These are phyloP conservation scores for Trichoderma koningii DNA, from an alignment of 2,329 filamentous ascomycete genomes.

Conservation along the genomic window DNA sequence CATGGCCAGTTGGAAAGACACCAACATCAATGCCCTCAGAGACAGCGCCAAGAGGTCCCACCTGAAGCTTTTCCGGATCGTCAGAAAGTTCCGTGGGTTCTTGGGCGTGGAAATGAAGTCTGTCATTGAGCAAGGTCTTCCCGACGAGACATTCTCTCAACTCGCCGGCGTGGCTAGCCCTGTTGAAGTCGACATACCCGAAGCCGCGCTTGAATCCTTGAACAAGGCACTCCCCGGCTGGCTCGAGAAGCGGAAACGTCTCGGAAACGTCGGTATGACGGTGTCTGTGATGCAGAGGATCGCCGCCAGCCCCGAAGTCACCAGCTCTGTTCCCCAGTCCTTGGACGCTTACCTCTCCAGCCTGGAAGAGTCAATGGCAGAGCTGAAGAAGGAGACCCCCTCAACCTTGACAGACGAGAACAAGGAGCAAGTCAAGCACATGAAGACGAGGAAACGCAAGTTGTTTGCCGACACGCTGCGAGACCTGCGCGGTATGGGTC, in stretches of 20 bases:
- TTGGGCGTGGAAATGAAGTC: slow-evolving; percentile 74
- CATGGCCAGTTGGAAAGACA: slow-evolving; percentile 96
- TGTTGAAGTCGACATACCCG: slow-evolving; percentile 25
- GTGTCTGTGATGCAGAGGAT: slow-evolving; percentile 73
- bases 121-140: slow-evolving; percentile 62
- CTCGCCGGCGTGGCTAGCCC: slow-evolving; percentile 10
- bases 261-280: slow-evolving; percentile 70
- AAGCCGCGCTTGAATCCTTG: slow-evolving; percentile 31
- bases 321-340: slow-evolving; percentile 58
- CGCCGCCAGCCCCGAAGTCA: slow-evolving; percentile 53
- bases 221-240: slow-evolving; percentile 41
- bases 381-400: slow-evolving; percentile 83
- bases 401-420: slow-evolving; percentile 81
- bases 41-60: slow-evolving; percentile 91
- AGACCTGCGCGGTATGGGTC: slow-evolving; percentile 82
- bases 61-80: slow-evolving; percentile 85
- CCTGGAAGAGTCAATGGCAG: slow-evolving; percentile 66
- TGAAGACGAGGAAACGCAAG: slow-evolving; percentile 87
- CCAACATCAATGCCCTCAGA: slow-evolving; percentile 83
- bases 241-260: slow-evolving; percentile 59
- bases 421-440: slow-evolving; percentile 78
- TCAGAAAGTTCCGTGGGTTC: slow-evolving; percentile 83
- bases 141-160: slow-evolving; percentile 48
- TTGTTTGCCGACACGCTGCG: slow-evolving; percentile 88
- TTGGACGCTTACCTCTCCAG: slow-evolving; percentile 70